Percentiles rank a stretch among this genome's conserved stretches.
Evolutionary conservation across 140 eudicot genomes (phyloP).

Genomic region (Anethum foeniculum): DNA sequence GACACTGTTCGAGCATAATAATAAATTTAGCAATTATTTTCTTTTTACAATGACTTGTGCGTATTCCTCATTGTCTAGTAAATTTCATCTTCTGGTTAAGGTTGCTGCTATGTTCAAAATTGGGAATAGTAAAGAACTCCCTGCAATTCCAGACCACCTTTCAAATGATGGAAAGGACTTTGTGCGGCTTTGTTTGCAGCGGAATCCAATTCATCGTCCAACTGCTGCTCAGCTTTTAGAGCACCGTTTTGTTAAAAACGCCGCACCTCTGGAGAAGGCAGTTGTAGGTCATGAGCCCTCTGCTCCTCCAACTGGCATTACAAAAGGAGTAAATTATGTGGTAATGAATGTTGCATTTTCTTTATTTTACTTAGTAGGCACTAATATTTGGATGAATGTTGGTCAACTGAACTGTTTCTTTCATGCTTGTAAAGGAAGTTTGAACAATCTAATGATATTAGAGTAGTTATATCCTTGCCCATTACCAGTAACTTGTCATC

Average conservation of each 20-base stretch:
- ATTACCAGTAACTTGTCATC: slow-evolving; percentile 1
- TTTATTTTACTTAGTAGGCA: too few relatives aligned
- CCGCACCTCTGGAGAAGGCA: slow-evolving; percentile 55
- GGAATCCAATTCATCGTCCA: slow-evolving; percentile 74
- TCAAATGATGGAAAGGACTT: slow-evolving; percentile 85
- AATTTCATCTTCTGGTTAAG: slow-evolving; percentile 30
- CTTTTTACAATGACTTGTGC: neutral
- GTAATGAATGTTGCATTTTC: slow-evolving; percentile 16
- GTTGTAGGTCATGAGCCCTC: slow-evolving; percentile 34
- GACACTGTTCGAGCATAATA: neutral
- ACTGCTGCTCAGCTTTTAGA: slow-evolving; percentile 70
- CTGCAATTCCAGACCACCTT: slow-evolving; percentile 70
- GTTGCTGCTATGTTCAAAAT: slow-evolving; percentile 92
- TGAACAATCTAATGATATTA: neutral
- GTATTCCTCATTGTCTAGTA: neutral
- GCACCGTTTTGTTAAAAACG: slow-evolving; percentile 71
- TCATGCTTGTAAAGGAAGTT: neutral
- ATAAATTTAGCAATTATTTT: neutral
- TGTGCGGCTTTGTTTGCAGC: slow-evolving; percentile 72
- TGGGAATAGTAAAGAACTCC: slow-evolving; percentile 91
- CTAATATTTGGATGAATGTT: neutral
- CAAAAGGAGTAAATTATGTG: slow-evolving; percentile 48
- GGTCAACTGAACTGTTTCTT: neutral
- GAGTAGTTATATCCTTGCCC: neutral
- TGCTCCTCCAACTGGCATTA: slow-evolving; percentile 33